Base-by-base conservation (phyloP, 163 green algal genomes). In the Coccomyxa subellipsoidea region DNA sequence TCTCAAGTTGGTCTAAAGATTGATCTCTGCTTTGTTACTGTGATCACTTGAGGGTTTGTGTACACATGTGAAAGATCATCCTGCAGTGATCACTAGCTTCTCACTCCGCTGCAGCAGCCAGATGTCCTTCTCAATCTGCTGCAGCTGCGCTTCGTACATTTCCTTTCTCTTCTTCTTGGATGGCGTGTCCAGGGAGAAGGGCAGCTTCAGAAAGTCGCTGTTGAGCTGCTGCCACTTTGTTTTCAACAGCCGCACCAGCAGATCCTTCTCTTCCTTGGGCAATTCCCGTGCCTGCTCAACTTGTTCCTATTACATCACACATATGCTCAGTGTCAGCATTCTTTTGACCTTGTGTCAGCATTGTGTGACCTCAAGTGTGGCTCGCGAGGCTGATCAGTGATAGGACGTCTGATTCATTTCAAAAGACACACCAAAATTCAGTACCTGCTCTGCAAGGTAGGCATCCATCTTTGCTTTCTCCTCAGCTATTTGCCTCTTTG, bases 171-270 rank as follows among this genome's bases (percentile, higher is more conserved):
- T 87, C 77, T 91, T 88, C 88, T 96, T 97, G 54, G 86, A 80
- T 37, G 88, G 88, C 25, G 91, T 95, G 88, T 96, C 93, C 81
- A 94, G 70, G 3, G 82, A 88, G 54, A 95, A 92, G 1, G 92
- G 88, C 85, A 95, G 86, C 59, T 88, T 90, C 86, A 95, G 91
- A 86, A 94, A 97, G 0, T 89, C 90, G n/a, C 84, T 87, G 83
- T 98, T 97, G 23, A 97, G 54, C 10, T 80, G 80, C 31, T 87
- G 90, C 94, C 94, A 97, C 85, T 97, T 97, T 53, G 83, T 77
- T 88, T 97, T 97, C 34, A 98, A 87, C 84, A 95, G 90, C 12
- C 77, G 39, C 72, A 97, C 82, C 66, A 98, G 87, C 80, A 94
- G 79, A 12, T 84, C 38, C 25, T 92, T 85, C 82, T 96, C 93